phyloP scores from a whole-genome alignment of 176 grass and related monocot genomes.

The Saccharum officinarum region DNA sequence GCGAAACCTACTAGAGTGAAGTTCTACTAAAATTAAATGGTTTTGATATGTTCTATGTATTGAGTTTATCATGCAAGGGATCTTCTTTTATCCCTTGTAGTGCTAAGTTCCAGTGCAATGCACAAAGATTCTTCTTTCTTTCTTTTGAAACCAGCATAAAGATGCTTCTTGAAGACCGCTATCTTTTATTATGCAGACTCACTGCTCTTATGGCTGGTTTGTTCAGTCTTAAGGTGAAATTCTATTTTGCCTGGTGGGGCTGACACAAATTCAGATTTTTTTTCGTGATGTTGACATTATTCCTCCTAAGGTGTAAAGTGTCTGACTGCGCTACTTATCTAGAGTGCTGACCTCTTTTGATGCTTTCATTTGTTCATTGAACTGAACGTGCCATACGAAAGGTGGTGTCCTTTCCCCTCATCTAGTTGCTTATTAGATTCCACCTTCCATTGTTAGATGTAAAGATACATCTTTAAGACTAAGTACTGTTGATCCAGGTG shows the following conservation, averaged over 20 bases:
- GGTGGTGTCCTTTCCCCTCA: background rate
- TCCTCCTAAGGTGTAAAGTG: conserved; percentile 17
- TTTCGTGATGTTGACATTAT: background rate
- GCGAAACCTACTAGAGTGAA: background rate
- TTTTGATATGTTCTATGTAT: background rate
- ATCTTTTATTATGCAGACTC: background rate
- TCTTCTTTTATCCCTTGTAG: background rate
- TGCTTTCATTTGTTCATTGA: background rate
- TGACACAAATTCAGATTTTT: background rate
- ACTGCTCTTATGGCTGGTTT: background rate
- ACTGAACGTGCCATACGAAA: background rate
- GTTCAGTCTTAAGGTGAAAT: background rate
- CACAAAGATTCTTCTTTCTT: background rate
- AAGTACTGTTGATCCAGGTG: background rate
- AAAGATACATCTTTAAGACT: background rate
- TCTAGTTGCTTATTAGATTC: background rate
- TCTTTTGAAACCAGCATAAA: background rate
- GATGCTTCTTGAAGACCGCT: background rate
- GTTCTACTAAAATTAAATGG: conserved; percentile 13
- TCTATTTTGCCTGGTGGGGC: background rate
- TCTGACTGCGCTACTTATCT: conserved; percentile 7
- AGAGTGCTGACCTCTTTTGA: conserved; percentile 5
- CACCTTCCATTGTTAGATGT: background rate
- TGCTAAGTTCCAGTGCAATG: background rate
- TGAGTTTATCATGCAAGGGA: background rate